A percentile compares a stretch with the other conserved stretches of the same genome.
Conservation (phyloP, 2,329 filamentous ascomycete species). For the Escovopsis weberi region DNA sequence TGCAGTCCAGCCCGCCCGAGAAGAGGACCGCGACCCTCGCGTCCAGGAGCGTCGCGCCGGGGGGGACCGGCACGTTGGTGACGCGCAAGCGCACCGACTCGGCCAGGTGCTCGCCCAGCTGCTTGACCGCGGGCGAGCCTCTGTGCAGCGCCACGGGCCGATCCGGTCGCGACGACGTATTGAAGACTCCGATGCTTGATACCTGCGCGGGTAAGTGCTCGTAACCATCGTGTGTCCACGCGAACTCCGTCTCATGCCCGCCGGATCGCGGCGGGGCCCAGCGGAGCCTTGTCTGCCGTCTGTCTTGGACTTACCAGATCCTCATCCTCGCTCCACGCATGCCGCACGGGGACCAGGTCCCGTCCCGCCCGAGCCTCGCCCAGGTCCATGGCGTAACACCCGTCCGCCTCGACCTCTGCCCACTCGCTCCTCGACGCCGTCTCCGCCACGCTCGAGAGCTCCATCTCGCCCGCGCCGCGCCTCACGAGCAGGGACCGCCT, state of each 20-base stretch:
- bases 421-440: conserved; percentile 38
- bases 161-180: conserved; percentile 25
- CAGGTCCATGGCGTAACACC: conserved; percentile 57
- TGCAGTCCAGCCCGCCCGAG: conserved; percentile 89
- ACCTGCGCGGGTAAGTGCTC: conserved; percentile 33
- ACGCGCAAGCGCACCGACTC: conserved; percentile 52
- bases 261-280: not conserved
- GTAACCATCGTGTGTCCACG: conserved; percentile 3
- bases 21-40: conserved; percentile 67
- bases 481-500: conserved; percentile 64
- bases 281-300: not conserved
- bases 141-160: conserved; percentile 11
- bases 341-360: conserved; percentile 9
- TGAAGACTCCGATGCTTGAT: conserved; percentile 39
- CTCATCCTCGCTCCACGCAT: conserved; percentile 19
- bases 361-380: conserved; percentile 5
- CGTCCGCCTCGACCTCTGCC: conserved; percentile 73
- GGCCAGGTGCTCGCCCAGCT: conserved; percentile 39
- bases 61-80: conserved; percentile 47
- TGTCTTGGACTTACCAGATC: conserved; percentile 29
- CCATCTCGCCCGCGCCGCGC: conserved; percentile 28
- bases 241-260: conserved; percentile 6
- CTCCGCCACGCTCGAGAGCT: conserved; percentile 56
- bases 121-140: conserved; percentile 33
- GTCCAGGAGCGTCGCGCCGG: conserved; percentile 19